A percentile compares a stretch with the other conserved stretches of the same genome.
Evolutionary conservation across 257 asterid species (phyloP).

Genomic region (Lycium ferocissimum): DNA sequence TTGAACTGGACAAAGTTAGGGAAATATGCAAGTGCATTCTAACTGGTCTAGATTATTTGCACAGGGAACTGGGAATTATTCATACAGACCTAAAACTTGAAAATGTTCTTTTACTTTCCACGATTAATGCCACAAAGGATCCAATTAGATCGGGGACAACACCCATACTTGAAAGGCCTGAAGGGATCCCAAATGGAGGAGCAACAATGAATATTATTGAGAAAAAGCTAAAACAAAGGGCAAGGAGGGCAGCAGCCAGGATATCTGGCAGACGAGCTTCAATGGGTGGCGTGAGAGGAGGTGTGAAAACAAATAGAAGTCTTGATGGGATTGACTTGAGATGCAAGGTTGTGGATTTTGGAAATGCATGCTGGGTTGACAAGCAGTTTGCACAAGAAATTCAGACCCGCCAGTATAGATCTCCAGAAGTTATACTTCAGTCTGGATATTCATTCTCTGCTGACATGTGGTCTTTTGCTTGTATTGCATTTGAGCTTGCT

Average conservation of each 20-base stretch:
- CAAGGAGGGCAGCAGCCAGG: constrained; percentile 94
- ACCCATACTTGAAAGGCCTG: constrained; percentile 86
- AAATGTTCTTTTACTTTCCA: constrained; percentile 80
- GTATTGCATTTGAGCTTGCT: constrained; percentile 95
- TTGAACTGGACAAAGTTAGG: constrained; percentile 75
- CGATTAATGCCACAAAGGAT: constrained; percentile 90
- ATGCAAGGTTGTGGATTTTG: constrained; percentile 97
- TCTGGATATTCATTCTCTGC: constrained; percentile 88
- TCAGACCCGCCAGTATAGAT: constrained; percentile 97
- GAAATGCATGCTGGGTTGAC: constrained; percentile 97
- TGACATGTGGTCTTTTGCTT: constrained; percentile 99
- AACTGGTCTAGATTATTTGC: constrained; percentile 92
- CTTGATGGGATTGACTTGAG: constrained; percentile 81
- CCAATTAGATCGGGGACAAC: constrained; percentile 76
- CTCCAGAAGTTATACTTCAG: constrained; percentile 92
- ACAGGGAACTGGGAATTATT: constrained; percentile 71
- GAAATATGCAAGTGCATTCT: constrained; percentile 91
- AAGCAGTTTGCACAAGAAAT: constrained; percentile 85
- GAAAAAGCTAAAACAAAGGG: constrained; percentile 89
- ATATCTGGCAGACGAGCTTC: constrained; percentile 73
- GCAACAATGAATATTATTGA: constrained; percentile 62
- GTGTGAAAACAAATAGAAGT: constrained; percentile 68
- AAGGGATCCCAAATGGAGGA: constrained; percentile 76
- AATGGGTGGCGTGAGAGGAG: constrained; percentile 62
- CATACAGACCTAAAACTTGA: constrained; percentile 98